These are phyloP conservation scores for Globisporangium carolinianum DNA, from an alignment of 352 stramenopile species.

Conservation along the genomic window DNA sequence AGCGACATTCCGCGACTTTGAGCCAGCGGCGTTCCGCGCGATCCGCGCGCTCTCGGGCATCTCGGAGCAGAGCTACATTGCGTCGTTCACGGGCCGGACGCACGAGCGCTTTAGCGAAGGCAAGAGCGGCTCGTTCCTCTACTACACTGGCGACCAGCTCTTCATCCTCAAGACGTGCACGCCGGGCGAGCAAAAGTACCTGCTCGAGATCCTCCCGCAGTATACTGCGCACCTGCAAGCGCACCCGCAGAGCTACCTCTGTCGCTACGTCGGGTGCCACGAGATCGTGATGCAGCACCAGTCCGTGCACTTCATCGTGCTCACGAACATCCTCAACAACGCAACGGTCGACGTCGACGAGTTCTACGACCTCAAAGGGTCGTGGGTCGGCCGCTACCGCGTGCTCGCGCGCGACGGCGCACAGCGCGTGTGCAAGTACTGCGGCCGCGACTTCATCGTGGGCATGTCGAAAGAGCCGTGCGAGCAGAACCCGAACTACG, in stretches of 20 bases:
- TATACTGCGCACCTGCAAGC: conserved; percentile 77
- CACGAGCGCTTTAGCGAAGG: conserved; percentile 86
- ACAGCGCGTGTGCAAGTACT: conserved; percentile 84
- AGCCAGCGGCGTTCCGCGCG: conserved; percentile 72
- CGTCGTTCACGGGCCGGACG: conserved; percentile 72
- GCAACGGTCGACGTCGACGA: conserved; percentile 80
- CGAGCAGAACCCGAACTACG: conserved; percentile 49
- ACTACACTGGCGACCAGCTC: conserved; percentile 84
- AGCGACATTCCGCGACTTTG: conserved; percentile 80
- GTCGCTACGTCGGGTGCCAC: conserved; percentile 85
- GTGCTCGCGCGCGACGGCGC: conserved; percentile 54
- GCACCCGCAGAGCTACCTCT: conserved; percentile 85
- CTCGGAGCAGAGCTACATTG: conserved; percentile 60
- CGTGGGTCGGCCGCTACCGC: conserved; percentile 82
- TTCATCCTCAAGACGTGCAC: conserved; percentile 90
- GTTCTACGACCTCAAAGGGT: conserved; percentile 87
- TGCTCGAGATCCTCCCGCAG: conserved; percentile 83
- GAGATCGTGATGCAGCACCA: conserved; percentile 84
- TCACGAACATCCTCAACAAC: conserved; percentile 88
- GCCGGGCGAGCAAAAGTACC: conserved; percentile 69
- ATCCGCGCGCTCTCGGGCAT: conserved; percentile 80
- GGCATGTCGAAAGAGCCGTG: conserved; percentile 80
- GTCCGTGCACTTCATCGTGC: conserved; percentile 82
- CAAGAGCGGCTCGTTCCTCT: conserved; percentile 87
- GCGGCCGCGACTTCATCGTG: conserved; percentile 80